Evolutionary conservation across 495 filamentous ascomycete species (phyloP).

Genomic region (Penicillium odoratum): DNA sequence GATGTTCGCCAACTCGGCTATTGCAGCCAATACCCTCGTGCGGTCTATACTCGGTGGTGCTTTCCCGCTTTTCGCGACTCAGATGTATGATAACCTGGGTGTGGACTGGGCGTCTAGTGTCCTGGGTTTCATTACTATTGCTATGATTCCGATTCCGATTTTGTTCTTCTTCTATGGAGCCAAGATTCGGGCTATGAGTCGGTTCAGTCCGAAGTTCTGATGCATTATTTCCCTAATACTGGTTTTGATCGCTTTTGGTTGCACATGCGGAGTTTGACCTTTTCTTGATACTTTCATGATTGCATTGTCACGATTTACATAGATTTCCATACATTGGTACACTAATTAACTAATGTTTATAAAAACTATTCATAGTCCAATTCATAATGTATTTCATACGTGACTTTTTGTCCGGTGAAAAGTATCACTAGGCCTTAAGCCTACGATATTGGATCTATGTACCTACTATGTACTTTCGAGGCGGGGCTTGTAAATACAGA

Average conservation of each 20-base stretch:
- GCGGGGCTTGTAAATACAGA: no score
- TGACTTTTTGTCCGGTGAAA: no score
- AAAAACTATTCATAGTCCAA: no score
- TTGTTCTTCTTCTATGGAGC: conserved; percentile 70
- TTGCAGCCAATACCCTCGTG: conserved; percentile 68
- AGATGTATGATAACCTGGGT: conserved; percentile 62
- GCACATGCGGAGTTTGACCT: not conserved
- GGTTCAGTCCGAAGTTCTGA: conserved; percentile 47
- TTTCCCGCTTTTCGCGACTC: conserved; percentile 64
- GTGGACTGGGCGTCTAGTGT: conserved; percentile 65
- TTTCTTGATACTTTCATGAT: not conserved
- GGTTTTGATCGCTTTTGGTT: not conserved
- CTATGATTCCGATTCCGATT: conserved; percentile 69
- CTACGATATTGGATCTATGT: no score
- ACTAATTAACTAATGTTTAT: not conserved
- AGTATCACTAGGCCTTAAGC: no score
- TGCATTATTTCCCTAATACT: not conserved
- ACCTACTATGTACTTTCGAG: no score
- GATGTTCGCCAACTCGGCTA: conserved; percentile 60
- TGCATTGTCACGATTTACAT: not conserved
- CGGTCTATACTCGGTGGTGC: conserved; percentile 61
- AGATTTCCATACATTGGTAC: not conserved
- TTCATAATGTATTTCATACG: no score
- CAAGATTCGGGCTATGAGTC: conserved; percentile 57
- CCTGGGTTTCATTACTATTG: conserved; percentile 61